Percentiles rank a stretch among this genome's conserved stretches.
Evolutionary conservation across 2,329 filamentous ascomycete genomes (phyloP).

Genomic region (Exophiala oligosperma): DNA sequence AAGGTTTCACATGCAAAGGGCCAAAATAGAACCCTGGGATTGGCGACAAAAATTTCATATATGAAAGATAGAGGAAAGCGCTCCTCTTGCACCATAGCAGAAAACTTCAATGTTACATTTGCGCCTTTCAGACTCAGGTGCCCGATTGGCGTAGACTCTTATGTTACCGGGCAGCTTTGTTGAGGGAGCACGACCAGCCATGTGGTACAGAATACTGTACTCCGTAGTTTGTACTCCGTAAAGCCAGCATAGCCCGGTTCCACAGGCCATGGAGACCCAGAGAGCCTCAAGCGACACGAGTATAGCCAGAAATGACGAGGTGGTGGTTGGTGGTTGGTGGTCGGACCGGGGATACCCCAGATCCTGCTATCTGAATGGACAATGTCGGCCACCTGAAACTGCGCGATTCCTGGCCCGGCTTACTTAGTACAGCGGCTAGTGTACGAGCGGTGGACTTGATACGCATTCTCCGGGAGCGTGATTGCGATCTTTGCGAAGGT

Average conservation of each 20-base stretch:
- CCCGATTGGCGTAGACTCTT: neutral
- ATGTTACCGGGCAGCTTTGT: neutral
- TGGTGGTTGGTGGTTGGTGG: neutral
- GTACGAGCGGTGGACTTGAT: neutral
- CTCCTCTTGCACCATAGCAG: too few relatives aligned
- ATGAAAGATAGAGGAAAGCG: too few relatives aligned
- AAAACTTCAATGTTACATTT: neutral
- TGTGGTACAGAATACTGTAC: neutral
- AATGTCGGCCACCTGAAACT: neutral
- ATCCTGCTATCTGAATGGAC: neutral
- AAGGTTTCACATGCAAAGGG: too few relatives aligned
- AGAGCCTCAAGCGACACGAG: neutral
- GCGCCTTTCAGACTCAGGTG: neutral
- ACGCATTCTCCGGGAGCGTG: too few relatives aligned
- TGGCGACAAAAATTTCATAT: too few relatives aligned
- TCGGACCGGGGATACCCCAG: neutral
- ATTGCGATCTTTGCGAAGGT: too few relatives aligned
- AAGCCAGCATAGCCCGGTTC: neutral
- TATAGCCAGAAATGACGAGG: neutral
- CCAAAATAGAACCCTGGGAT: too few relatives aligned
- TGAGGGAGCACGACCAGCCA: neutral
- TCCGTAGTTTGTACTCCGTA: too few relatives aligned
- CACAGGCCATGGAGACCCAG: neutral
- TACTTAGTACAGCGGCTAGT: neutral
- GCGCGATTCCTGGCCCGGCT: neutral